Percentiles rank a stretch among this genome's conserved stretches.
Evolutionary conservation across 2,329 filamentous ascomycete genomes (phyloP).

Genomic region (Penicillium occitanis): DNA sequence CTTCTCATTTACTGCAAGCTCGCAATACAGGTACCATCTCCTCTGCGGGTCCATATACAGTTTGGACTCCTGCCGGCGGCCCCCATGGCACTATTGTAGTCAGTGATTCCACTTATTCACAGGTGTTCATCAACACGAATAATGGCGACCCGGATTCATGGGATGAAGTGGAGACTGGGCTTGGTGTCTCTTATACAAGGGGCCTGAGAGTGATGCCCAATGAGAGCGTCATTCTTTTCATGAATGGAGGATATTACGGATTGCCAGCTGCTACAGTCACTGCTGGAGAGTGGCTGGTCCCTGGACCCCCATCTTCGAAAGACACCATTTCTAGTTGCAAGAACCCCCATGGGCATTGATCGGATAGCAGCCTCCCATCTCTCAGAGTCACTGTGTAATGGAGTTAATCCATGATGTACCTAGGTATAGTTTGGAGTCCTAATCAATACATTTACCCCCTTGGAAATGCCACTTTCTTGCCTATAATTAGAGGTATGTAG

Average conservation of each 20-base stretch:
- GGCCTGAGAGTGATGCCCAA: conserved; percentile 48
- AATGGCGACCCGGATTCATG: conserved; percentile 47
- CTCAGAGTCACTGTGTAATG: too few species aligned
- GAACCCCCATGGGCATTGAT: background rate
- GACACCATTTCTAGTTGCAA: conserved; percentile 12
- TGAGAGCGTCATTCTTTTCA: conserved; percentile 17
- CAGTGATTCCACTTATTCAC: conserved; percentile 39
- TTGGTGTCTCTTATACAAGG: conserved; percentile 48
- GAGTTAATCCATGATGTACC: too few species aligned
- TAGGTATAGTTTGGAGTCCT: too few species aligned
- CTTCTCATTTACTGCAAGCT: conserved; percentile 45
- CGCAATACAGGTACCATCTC: conserved; percentile 42
- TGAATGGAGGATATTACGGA: conserved; percentile 12
- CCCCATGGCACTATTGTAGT: conserved; percentile 53
- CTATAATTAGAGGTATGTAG: too few species aligned
- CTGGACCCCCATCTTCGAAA: background rate
- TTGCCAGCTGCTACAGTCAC: background rate
- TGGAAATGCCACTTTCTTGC: too few species aligned
- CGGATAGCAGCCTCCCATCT: too few species aligned
- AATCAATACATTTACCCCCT: too few species aligned
- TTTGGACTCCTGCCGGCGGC: conserved; percentile 52
- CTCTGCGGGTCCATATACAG: conserved; percentile 50
- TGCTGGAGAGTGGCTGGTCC: conserved; percentile 7
- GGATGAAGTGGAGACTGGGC: conserved; percentile 46
- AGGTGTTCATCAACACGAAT: conserved; percentile 51